A percentile compares a stretch with the other conserved stretches of the same genome.
Evolutionary conservation across 2,329 filamentous ascomycete genomes (phyloP).

Genomic region (Paradendryphiella salina): DNA sequence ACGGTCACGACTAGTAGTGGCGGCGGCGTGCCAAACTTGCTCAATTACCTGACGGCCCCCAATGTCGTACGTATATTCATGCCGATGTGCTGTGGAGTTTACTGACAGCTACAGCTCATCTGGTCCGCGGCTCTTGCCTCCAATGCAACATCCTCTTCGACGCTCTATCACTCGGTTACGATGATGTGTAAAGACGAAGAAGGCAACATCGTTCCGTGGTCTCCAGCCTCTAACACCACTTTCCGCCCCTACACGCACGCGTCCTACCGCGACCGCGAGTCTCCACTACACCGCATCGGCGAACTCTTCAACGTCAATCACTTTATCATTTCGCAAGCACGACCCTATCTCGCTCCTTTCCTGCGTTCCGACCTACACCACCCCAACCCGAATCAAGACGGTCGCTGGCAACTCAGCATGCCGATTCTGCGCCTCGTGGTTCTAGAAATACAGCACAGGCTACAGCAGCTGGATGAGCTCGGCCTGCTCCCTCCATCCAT

Average conservation of each 20-base stretch:
- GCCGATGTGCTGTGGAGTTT: neutral
- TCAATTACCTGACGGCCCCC: constrained; percentile 91
- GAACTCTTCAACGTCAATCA: constrained; percentile 93
- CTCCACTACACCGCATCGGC: constrained; percentile 70
- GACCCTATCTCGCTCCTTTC: constrained; percentile 87
- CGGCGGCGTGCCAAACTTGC: constrained; percentile 76
- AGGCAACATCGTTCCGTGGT: constrained; percentile 75
- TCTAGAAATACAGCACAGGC: constrained; percentile 76
- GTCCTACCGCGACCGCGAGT: constrained; percentile 67
- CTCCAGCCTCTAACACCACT: constrained; percentile 61
- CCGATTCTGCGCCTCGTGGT: constrained; percentile 66
- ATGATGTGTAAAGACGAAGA: constrained; percentile 78
- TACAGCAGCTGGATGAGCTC: constrained; percentile 79
- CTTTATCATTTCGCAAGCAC: constrained; percentile 90
- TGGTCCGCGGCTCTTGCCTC: constrained; percentile 79
- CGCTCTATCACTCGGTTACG: constrained; percentile 66
- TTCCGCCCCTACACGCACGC: constrained; percentile 69
- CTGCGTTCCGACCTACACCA: constrained; percentile 79
- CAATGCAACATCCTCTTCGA: constrained; percentile 68
- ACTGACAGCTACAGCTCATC: constrained; percentile 62
- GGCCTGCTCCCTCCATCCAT: constrained; percentile 70
- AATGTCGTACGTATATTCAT: constrained; percentile 70
- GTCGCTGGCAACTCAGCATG: constrained; percentile 62
- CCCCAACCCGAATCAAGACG: constrained; percentile 62
- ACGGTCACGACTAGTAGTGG: constrained; percentile 77